Base-by-base conservation (phyloP, 108 stramenopile genomes). In the Halocafeteria seosinensis region DNA sequence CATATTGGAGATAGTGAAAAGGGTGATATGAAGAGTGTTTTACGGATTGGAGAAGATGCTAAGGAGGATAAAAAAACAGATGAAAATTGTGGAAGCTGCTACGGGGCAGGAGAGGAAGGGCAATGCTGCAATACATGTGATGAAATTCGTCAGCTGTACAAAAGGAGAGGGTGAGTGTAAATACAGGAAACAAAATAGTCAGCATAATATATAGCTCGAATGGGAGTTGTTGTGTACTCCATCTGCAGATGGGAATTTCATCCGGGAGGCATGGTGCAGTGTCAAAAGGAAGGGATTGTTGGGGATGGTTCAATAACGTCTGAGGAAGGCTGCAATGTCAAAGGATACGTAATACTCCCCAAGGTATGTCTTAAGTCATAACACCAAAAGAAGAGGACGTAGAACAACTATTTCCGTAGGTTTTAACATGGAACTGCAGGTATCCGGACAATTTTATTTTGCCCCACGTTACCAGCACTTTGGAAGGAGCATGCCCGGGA, bases 71-170 rank as follows among this genome's bases (percentile, higher is more conserved):
- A 33, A 12, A 34, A 32, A 9, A 29, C 5, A 37, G 24, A 36
- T 17, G 57, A 37, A 1, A 59, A 76, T 0, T 75, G 69, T 2
- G 72, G 76, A 30, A 50, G 75, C 69, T 78, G 78, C 66, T 78
- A 71, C 50, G 78, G 78, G 0, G 78, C 78, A 12, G 78, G 76
- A 0, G 23, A 12, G 0, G 37, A 37, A n/a, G 76, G 76, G n/a
- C 66, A 78, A 67, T 78, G 78, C 71, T 78, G 78, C 71, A 32
- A 74, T 35, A 71, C 75, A 3, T 78, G 78, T 65, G 69, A 74
- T 32, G 73, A 74, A 3, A 76, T 78, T 11, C 60, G 34, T 30
- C 62, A 32, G 17, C 73, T 70, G 33, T 78, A 78, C 67, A 37
- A 37, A 29, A 24, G 60, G 30, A 68, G 50, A 59, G 78, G 78